These are phyloP conservation scores for Trichophyton schoenleinii DNA, from an alignment of 2,329 filamentous ascomycete genomes.

Conservation along the genomic window DNA sequence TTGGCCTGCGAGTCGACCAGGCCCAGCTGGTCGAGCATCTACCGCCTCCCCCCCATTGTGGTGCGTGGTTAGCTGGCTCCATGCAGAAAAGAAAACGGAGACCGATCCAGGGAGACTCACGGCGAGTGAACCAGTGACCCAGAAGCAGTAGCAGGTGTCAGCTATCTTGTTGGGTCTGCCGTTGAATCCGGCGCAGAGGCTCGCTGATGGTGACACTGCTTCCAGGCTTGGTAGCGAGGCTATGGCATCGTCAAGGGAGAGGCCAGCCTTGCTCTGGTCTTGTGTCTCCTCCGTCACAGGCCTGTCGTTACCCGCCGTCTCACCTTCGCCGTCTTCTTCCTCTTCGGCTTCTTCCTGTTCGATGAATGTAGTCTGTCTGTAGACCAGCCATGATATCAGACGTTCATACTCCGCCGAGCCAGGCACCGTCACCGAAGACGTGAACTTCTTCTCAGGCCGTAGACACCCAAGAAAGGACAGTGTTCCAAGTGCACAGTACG, in stretches of 20 bases:
- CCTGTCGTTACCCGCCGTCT: background rate
- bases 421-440: conserved; percentile 15
- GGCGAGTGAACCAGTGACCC: conserved; percentile 58
- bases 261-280: background rate
- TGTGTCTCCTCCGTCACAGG: background rate
- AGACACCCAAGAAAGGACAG: conserved; percentile 62
- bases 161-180: conserved; percentile 81
- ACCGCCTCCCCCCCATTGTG: background rate
- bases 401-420: background rate
- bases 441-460: conserved; percentile 20
- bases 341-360: conserved; percentile 31
- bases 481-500: conserved; percentile 73
- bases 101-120: conserved; percentile 21
- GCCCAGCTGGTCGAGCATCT: conserved; percentile 47
- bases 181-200: conserved; percentile 57
- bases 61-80: too few relatives aligned
- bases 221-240: conserved; percentile 18
- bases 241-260: conserved; percentile 18
- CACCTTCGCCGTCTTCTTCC: conserved; percentile 34
- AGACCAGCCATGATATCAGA: conserved; percentile 46
- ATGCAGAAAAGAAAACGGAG: background rate
- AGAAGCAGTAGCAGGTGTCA: conserved; percentile 94
- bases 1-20: conserved; percentile 50
- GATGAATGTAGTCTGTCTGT: conserved; percentile 51
- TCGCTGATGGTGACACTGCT: background rate